Evolutionary conservation across 192 early-diverging fungal species (phyloP), one percentile per base, ranked within the genome.

Genomic region (Helicostylum pulchrum): DNA sequence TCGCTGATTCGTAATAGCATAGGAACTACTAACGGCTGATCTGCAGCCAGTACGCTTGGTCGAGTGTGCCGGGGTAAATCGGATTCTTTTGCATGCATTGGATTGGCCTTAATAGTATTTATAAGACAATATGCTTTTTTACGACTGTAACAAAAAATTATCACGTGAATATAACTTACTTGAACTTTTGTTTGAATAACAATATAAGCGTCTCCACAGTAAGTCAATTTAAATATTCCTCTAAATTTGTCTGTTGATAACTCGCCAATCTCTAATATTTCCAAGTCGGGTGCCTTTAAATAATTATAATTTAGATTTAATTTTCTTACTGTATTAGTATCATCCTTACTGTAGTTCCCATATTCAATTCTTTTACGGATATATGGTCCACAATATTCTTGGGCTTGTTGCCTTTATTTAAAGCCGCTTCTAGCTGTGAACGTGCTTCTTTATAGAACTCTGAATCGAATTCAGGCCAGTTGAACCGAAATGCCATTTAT

Each of bases 201-300:
- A 30, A 99, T 80, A 67, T 85, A 88, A 50, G 95, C 96, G 74
- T 99, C 94, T 7, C 97, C 96, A 57, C 78, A 81, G 73, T 99
- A 99, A 36, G 82, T 86, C 72, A 99, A 82, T 58, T 94, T 93
- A 78, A 99, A 99, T 62, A 98, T 94, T 5, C 88, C 97, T 47
- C 93, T 86, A 75, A 98, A 98, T 42, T 90, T 84, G 67, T 98
- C 95, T 50, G 88, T 87, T 17, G 90, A 87, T 20, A 99, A 81
- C 62, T 99, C 97, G 42, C 94, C 90, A 67, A 99, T 97, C 54
- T 99, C 97, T 20, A 99, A 77, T 68, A 99, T 95, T 64, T 99
- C 97, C 42, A 99, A 80, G 50, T 98, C 95, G 10, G 97, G 97
- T 17, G 97, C 89, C 83, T 92, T 45, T 45, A 23, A 45, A 14